Conservation (phyloP, 2,329 filamentous ascomycete genomes). For the Sclerotinia borealis region DNA sequence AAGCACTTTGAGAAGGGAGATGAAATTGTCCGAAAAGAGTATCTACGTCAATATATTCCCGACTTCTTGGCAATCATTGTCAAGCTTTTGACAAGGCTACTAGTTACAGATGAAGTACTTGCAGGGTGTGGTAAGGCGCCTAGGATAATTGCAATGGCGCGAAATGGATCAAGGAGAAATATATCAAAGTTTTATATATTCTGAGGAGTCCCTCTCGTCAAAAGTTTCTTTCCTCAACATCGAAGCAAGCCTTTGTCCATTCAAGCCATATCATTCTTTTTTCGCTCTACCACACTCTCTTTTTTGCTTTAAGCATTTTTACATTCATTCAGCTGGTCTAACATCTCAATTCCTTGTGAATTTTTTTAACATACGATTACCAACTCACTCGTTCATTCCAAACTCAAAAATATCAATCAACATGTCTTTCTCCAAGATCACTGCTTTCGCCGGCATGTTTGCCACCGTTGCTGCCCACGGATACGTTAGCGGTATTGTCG, state of each 20-base stretch:
- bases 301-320: slow-evolving; percentile 6
- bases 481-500: slow-evolving; percentile 38
- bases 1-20: neutral
- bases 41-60: slow-evolving; percentile 2
- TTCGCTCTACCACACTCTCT: neutral
- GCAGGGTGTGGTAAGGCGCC: neutral
- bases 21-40: neutral
- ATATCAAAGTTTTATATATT: neutral
- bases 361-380: neutral
- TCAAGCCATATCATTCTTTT: slow-evolving; percentile 8
- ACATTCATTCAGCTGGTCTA: slow-evolving; percentile 13
- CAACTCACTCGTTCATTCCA: neutral
- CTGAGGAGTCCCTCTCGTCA: neutral
- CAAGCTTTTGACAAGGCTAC: neutral
- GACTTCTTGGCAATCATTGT: slow-evolving; percentile 1
- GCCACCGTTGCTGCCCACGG: slow-evolving; percentile 38
- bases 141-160: neutral
- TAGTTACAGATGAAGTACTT: neutral
- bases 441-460: slow-evolving; percentile 18
- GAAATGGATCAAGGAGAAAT: neutral
- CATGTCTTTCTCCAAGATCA: slow-evolving; percentile 29
- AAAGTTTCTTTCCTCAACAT: neutral
- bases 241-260: slow-evolving; percentile 7
- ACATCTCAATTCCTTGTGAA: neutral
- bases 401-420: slow-evolving; percentile 1